Conservation (phyloP, 2,329 filamentous ascomycete species). For the Venturia asperata region DNA sequence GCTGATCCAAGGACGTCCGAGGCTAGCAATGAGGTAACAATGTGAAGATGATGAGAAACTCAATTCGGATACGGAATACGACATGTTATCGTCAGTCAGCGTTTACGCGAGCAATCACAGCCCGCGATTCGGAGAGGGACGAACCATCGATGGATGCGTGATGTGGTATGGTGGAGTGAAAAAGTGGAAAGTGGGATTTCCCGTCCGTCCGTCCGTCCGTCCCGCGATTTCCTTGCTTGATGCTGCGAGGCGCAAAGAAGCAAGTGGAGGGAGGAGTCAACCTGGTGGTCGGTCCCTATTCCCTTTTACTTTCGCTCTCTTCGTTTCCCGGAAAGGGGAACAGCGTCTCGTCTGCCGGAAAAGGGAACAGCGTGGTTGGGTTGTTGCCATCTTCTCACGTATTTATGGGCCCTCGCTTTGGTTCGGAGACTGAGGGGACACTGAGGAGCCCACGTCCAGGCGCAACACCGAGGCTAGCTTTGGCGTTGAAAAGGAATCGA, state of each 20-base stretch:
- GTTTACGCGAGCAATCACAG: neutral
- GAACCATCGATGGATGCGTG: neutral
- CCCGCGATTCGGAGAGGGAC: neutral
- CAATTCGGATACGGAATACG: neutral
- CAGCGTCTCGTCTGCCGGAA: neutral
- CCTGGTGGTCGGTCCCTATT: neutral
- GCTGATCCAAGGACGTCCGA: neutral
- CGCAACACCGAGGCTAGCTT: neutral
- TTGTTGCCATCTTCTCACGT: neutral
- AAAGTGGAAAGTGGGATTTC: neutral
- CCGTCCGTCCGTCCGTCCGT: constrained; percentile 5
- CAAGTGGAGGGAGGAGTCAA: neutral
- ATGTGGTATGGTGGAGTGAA: neutral
- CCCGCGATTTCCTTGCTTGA: neutral
- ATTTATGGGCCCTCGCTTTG: neutral
- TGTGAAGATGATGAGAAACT: neutral
- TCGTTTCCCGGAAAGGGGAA: neutral
- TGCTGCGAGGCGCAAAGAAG: constrained; percentile 12
- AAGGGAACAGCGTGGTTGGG: neutral
- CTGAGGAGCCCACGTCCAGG: neutral
- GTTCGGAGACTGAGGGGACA: neutral
- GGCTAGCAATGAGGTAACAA: neutral
- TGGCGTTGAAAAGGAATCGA: neutral
- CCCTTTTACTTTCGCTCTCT: neutral
- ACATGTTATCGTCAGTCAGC: neutral